phyloP scores from a whole-genome alignment of 345 rosid genomes.

The Eucalyptus microcorys region DNA sequence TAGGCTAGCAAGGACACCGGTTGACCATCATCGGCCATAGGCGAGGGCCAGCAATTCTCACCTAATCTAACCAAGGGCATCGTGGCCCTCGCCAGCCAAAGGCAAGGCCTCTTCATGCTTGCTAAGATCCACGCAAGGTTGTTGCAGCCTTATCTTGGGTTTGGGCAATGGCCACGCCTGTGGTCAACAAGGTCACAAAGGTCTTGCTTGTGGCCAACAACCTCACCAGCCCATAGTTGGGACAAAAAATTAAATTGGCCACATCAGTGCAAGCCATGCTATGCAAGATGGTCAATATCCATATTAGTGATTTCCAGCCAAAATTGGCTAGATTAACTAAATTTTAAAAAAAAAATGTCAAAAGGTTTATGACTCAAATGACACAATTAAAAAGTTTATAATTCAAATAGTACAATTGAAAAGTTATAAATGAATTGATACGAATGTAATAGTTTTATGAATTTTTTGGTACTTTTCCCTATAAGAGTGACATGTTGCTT shows the following conservation, averaged over 20 bases:
- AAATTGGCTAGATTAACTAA: no score
- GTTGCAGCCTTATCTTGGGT: neutral
- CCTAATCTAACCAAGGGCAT: neutral
- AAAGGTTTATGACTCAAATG: no score
- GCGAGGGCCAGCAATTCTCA: fast-evolving
- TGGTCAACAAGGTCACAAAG: neutral
- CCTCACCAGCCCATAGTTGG: fast-evolving
- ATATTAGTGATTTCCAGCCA: fast-evolving
- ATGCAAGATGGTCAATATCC: fast-evolving
- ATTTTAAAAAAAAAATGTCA: neutral
- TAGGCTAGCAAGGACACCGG: neutral
- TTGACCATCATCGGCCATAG: neutral
- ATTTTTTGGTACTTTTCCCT: neutral
- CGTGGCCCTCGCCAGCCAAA: neutral
- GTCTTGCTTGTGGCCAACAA: fast-evolving
- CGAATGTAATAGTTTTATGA: no score
- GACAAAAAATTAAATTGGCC: neutral
- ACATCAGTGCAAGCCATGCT: fast-evolving
- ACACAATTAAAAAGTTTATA: no score
- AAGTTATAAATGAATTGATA: neutral
- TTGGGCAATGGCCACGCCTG: neutral
- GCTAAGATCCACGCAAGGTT: neutral
- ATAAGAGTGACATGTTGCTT: neutral
- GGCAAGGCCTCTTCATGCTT: neutral
- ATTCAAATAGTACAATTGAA: no score